phyloP scores from a whole-genome alignment of 768 basidiomycete species.

The Russula earlei region DNA sequence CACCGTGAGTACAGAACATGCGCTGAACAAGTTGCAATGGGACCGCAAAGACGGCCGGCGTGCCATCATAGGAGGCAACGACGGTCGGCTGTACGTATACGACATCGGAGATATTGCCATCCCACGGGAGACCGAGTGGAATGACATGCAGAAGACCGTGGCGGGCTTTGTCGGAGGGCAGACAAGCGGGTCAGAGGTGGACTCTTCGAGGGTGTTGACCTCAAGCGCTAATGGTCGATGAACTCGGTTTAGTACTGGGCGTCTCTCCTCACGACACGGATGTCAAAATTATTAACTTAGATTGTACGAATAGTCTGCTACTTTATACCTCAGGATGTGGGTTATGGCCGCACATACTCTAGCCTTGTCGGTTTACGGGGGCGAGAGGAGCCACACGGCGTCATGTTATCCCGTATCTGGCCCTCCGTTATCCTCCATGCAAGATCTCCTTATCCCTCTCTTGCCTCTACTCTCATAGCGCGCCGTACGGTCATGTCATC shows the following conservation, averaged over 20 bases:
- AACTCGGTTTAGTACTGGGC: neutral
- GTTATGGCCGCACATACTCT: no score
- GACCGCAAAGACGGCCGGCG: constrained; percentile 88
- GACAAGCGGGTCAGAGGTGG: constrained; percentile 28
- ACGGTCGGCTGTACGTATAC: constrained; percentile 88
- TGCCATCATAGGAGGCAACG: constrained; percentile 83
- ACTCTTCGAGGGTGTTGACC: constrained; percentile 26
- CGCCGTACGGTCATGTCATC: constrained; percentile 25
- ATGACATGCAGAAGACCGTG: constrained; percentile 81
- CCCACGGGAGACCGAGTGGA: constrained; percentile 89
- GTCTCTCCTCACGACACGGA: neutral
- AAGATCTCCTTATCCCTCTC: constrained; percentile 2
- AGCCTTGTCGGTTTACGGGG: no score
- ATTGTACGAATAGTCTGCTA: constrained; percentile 5
- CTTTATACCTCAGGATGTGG: constrained; percentile 7
- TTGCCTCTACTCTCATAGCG: neutral
- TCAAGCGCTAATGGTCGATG: constrained; percentile 27
- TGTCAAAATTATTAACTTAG: neutral
- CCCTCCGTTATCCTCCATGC: neutral
- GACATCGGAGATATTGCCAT: constrained; percentile 88
- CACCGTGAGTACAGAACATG: constrained; percentile 63
- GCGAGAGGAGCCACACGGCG: no score
- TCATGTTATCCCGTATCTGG: constrained; percentile 15
- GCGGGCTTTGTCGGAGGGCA: constrained; percentile 50
- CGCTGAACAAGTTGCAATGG: constrained; percentile 95